Percentiles rank a stretch among this genome's conserved stretches.
phyloP scores from a whole-genome alignment of 129 eudicot species.

The Centella asiatica region DNA sequence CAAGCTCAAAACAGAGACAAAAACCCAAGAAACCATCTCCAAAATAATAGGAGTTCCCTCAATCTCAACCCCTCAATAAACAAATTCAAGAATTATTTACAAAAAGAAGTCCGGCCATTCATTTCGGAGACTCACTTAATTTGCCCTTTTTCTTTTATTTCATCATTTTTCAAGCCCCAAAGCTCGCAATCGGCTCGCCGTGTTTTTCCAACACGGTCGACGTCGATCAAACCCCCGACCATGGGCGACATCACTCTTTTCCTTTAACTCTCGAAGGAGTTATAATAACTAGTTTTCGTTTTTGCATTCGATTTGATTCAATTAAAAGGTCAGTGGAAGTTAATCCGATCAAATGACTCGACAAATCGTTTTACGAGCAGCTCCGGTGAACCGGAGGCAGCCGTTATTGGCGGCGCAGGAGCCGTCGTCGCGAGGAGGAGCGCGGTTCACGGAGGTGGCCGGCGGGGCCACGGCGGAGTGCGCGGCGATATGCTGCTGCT shows the following conservation, averaged over 20 bases:
- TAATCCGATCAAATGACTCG: neutral
- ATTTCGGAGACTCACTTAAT: neutral
- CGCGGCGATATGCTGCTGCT: conserved; percentile 72
- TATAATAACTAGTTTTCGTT: too few species aligned
- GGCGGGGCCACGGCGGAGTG: conserved; percentile 82
- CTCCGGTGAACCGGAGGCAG: conserved; percentile 17
- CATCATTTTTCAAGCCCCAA: too few species aligned
- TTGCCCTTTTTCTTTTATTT: neutral
- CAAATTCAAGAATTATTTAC: too few species aligned
- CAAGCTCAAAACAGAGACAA: too few species aligned
- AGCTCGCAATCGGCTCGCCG: too few species aligned
- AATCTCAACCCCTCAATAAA: too few species aligned
- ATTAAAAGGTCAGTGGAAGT: too few species aligned
- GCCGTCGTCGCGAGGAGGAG: conserved; percentile 19
- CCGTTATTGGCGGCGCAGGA: conserved; percentile 20
- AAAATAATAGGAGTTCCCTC: too few species aligned
- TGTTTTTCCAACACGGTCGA: neutral
- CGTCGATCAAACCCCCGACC: neutral
- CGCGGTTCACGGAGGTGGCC: conserved; percentile 49
- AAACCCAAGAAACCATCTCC: too few species aligned
- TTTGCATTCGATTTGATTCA: too few species aligned
- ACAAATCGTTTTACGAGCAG: neutral
- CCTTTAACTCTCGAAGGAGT: neutral
- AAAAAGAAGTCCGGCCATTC: too few species aligned
- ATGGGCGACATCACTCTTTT: neutral